Evolutionary conservation across 139 green algal species (phyloP), one percentile per base, ranked within the genome.

Genomic region (Picochlorum costavermella): DNA sequence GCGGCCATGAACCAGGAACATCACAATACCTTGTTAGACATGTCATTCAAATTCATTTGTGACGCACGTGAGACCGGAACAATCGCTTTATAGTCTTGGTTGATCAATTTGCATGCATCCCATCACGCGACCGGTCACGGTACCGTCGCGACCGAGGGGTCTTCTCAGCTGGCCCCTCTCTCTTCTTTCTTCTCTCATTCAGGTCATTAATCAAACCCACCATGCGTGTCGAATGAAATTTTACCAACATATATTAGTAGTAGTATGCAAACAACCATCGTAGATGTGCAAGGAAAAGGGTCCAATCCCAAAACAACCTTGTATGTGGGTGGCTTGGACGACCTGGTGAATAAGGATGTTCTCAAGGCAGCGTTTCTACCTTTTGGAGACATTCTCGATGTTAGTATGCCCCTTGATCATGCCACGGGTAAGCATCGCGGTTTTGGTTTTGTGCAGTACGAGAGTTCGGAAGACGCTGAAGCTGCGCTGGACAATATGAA

Each of bases 401-500:
- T 97, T 5, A 90, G 88, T 50, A 88, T 97, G 4, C 92, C 92
- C 1, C 60, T 98, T 31, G 91, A 97, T 61, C 82, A 97, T 59
- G 80, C 84, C 2, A 90, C 74, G 0, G 83, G 88, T 9, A 86
- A 84, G 66, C 80, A 95, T 70, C 68, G 88, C 5, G 86, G 92
- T 36, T 98, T 98, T 77, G 93, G 89, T 14, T 98, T 98, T 59
- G 83, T 98, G 0, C 88, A 96, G 71, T 96, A 86, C 65, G 86
- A 95, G 60, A 74, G 84, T 13, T 84, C 83, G 33, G 90, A 96
- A 14, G 93, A 98, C 50, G 88, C 93, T 2, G 84, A 80, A 11
- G 88, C 75, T 13, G 93, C 93, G 0, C 90, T 96, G 5, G 90
- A 97, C 70, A 98, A 98, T 82, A 96, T 98, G 93, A 76, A 98